These are phyloP conservation scores for Penicillium maclennaniae DNA, from an alignment of 495 filamentous ascomycete genomes.

Conservation along the genomic window DNA sequence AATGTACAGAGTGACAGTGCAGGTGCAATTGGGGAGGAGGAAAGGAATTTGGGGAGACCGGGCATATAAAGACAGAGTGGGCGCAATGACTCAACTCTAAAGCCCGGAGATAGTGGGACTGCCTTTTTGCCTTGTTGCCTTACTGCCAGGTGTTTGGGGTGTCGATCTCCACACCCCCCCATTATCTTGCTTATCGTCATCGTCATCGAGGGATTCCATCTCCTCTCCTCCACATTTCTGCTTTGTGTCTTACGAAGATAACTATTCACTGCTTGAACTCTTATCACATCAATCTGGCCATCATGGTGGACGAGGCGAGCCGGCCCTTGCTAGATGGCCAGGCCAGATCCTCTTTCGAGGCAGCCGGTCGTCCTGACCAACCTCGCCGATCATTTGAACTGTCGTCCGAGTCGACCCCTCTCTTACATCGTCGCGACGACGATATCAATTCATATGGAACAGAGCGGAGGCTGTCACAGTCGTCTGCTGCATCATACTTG, in stretches of 20 bases:
- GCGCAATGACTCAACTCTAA: conserved; percentile 25
- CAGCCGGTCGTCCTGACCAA: conserved; percentile 11
- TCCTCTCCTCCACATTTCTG: conserved; percentile 3
- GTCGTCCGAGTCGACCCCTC: conserved; percentile 43
- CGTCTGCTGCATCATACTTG: neutral
- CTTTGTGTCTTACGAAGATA: neutral
- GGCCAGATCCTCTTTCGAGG: conserved; percentile 14
- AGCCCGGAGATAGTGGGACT: conserved; percentile 2
- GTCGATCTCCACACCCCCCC: conserved; percentile 17
- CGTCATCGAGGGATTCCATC: conserved; percentile 19
- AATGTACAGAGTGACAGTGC: neutral
- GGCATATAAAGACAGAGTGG: conserved; percentile 4
- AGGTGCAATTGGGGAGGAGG: conserved; percentile 14
- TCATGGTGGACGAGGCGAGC: conserved; percentile 37
- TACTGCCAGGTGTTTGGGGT: conserved; percentile 1
- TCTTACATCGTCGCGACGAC: conserved; percentile 37
- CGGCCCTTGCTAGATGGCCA: conserved; percentile 29
- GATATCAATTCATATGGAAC: conserved; percentile 34
- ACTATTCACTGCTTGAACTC: conserved; percentile 3
- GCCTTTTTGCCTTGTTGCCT: neutral
- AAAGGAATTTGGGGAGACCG: conserved; percentile 2
- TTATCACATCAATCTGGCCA: conserved; percentile 6
- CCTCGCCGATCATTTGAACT: conserved; percentile 30
- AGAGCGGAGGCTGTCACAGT: conserved; percentile 12
- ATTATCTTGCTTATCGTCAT: conserved; percentile 29